A percentile compares a stretch with the other conserved stretches of the same genome.
phyloP scores from a whole-genome alignment of 2,329 filamentous ascomycete species.

The Epichloe sibirici region DNA sequence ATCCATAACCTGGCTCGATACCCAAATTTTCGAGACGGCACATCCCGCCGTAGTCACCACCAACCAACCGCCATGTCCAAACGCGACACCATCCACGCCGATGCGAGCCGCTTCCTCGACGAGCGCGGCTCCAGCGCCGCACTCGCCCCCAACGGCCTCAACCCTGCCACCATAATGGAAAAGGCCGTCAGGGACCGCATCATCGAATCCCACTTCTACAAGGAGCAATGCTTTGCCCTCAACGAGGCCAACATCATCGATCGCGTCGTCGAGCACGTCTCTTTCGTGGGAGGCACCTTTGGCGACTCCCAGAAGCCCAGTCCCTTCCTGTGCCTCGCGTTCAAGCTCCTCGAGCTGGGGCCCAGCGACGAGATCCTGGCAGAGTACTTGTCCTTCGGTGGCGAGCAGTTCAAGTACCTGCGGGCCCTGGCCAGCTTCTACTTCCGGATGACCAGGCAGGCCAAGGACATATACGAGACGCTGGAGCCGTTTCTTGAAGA shows the following conservation, averaged over 20 bases:
- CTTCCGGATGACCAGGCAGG: slow-evolving; percentile 72
- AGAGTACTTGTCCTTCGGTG: slow-evolving; percentile 69
- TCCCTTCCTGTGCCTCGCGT: slow-evolving; percentile 84
- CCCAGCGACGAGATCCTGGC: slow-evolving; percentile 67
- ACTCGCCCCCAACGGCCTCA: slow-evolving; percentile 75
- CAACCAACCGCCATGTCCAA: slow-evolving; percentile 18
- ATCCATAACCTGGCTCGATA: neutral
- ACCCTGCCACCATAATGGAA: slow-evolving; percentile 91
- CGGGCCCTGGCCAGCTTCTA: slow-evolving; percentile 87
- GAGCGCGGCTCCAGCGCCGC: slow-evolving; percentile 70
- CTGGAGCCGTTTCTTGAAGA: slow-evolving; percentile 79
- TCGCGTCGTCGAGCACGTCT: slow-evolving; percentile 72
- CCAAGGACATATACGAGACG: slow-evolving; percentile 65
- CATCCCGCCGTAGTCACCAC: slow-evolving; percentile 2
- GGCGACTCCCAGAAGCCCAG: slow-evolving; percentile 76
- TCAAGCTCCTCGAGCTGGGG: slow-evolving; percentile 84
- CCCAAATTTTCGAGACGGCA: neutral
- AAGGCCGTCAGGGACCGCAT: slow-evolving; percentile 94
- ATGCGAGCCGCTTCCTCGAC: slow-evolving; percentile 74
- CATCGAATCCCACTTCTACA: slow-evolving; percentile 93
- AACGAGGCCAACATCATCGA: slow-evolving; percentile 78
- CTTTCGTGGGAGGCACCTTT: slow-evolving; percentile 78
- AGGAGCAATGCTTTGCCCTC: slow-evolving; percentile 94
- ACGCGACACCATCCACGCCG: slow-evolving; percentile 54
- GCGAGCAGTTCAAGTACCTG: slow-evolving; percentile 73